Evolutionary conservation across 345 rosid species (phyloP).

Genomic region (Populus ilicifolia): DNA sequence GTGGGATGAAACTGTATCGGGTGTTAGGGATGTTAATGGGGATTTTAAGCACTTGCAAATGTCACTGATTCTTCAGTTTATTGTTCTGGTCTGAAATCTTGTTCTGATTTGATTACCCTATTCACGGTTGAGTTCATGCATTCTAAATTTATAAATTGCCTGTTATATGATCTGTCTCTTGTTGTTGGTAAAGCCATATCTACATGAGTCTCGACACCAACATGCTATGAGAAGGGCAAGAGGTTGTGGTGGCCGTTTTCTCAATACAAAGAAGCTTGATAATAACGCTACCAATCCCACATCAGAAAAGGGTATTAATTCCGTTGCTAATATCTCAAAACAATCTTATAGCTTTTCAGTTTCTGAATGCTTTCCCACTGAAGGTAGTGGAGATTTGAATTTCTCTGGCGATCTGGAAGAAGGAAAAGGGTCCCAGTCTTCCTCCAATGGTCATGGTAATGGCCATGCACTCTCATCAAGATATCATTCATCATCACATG

Average conservation of each 20-base stretch:
- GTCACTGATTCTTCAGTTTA: neutral
- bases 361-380: conserved; percentile 18
- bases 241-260: conserved; percentile 72
- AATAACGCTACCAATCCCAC: conserved; percentile 19
- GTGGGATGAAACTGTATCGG: neutral
- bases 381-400: conserved; percentile 9
- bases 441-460: conserved; percentile 15
- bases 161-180: neutral
- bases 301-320: conserved; percentile 19
- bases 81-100: neutral
- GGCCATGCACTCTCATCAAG: conserved; percentile 19
- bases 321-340: conserved; percentile 21
- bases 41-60: neutral
- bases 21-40: neutral
- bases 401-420: conserved; percentile 26
- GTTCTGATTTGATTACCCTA: neutral
- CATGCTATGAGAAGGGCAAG: conserved; percentile 75
- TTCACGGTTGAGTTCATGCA: neutral
- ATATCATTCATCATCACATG: conserved; percentile 19
- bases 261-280: conserved; percentile 45
- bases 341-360: conserved; percentile 20
- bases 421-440: conserved; percentile 18
- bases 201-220: conserved; percentile 72
- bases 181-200: conserved; percentile 53
- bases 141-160: neutral